Evolutionary conservation across 2,329 filamentous ascomycete species (phyloP).

Genomic region (Trichoderma citrinoviride): DNA sequence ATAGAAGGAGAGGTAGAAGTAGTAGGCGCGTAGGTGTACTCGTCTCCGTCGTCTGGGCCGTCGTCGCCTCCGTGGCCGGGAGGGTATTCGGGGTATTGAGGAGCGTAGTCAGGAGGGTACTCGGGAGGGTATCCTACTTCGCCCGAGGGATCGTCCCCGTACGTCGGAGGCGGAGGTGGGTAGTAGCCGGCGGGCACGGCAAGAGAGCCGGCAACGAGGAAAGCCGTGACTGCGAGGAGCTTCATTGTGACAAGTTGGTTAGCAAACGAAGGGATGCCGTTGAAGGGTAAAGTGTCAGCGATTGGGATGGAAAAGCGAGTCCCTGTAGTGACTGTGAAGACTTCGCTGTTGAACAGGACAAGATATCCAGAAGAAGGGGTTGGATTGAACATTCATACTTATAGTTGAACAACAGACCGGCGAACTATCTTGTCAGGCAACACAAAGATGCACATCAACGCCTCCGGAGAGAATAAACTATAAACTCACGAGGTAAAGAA

Average conservation of each 20-base stretch:
- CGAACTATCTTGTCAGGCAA: not conserved
- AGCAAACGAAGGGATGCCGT: not conserved
- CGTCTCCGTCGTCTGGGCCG: too few relatives aligned
- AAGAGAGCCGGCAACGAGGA: constrained; percentile 11
- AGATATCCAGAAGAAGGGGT: not conserved
- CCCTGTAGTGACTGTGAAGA: too few relatives aligned
- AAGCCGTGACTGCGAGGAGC: constrained; percentile 14
- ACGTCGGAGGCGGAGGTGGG: not conserved
- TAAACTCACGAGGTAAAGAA: not conserved
- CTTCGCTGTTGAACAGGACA: not conserved
- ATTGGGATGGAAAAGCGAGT: too few relatives aligned
- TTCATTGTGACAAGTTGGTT: constrained; percentile 12
- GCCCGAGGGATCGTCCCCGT: not conserved
- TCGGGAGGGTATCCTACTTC: not conserved
- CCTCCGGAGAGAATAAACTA: not conserved
- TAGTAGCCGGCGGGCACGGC: not conserved
- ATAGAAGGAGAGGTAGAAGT: too few relatives aligned
- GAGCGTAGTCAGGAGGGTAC: too few relatives aligned
- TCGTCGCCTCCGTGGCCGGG: too few relatives aligned
- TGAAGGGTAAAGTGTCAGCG: not conserved
- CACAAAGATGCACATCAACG: not conserved
- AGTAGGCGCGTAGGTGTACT: too few relatives aligned
- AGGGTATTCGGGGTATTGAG: too few relatives aligned
- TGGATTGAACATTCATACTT: not conserved
- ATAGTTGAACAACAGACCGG: not conserved